Evolutionary conservation across 306 rosid species (phyloP).

Genomic region (Cyclanthera cordifolia): DNA sequence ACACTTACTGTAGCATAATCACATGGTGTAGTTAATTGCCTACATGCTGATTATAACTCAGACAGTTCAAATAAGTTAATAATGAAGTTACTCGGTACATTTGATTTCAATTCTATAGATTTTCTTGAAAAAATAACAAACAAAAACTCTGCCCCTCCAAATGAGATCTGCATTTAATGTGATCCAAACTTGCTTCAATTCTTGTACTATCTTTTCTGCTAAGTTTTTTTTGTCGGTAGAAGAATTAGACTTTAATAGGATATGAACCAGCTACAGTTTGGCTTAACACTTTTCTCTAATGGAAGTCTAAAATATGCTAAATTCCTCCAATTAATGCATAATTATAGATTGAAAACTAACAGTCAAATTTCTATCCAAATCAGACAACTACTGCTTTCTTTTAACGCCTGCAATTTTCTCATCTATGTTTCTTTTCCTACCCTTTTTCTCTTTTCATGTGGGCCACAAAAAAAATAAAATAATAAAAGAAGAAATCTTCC

Average conservation of each 20-base stretch:
- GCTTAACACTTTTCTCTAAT: neutral
- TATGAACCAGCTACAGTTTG: neutral
- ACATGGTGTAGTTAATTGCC: neutral
- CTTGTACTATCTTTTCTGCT: neutral
- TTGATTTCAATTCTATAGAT: no score
- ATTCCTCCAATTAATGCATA: neutral
- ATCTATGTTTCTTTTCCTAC: neutral
- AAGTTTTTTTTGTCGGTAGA: conserved; percentile 3
- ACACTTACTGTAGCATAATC: neutral
- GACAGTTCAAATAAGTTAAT: no score
- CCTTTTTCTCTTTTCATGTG: neutral
- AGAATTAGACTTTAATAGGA: neutral
- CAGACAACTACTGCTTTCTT: neutral
- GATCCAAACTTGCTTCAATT: neutral
- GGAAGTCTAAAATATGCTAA: neutral
- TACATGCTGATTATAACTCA: neutral
- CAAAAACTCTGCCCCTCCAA: neutral
- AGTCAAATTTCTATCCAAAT: neutral
- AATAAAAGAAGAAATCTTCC: neutral
- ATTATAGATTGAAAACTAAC: neutral
- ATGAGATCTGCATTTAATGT: neutral
- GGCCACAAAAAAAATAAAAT: neutral
- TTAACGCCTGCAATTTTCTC: neutral
- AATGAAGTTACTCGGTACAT: no score
- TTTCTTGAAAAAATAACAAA: no score